Evolutionary conservation across 768 basidiomycete genomes (phyloP).

Genomic region (Stropharia rugosoannulata): DNA sequence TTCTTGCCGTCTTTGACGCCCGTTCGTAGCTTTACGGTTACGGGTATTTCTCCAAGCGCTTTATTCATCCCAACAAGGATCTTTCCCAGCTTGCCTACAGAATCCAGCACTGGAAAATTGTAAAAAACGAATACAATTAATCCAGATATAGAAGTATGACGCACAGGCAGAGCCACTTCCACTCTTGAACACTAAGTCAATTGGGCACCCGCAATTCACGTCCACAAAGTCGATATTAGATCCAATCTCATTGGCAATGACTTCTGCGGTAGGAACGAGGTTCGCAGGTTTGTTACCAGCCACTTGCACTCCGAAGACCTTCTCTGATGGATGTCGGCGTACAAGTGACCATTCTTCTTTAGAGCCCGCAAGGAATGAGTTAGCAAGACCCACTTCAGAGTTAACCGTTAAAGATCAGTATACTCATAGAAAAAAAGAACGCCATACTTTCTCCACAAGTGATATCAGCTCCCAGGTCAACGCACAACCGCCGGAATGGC

Average conservation of each 20-base stretch:
- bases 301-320: slow-evolving; percentile 87
- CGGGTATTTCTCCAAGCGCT: slow-evolving; percentile 86
- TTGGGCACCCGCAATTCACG: slow-evolving; percentile 96
- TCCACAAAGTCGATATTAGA: slow-evolving; percentile 86
- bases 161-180: slow-evolving; percentile 88
- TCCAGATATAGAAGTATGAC: slow-evolving; percentile 27
- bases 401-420: neutral
- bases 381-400: slow-evolving; percentile 84
- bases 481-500: slow-evolving; percentile 93
- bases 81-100: slow-evolving; percentile 78
- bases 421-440: neutral
- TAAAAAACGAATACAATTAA: neutral
- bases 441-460: slow-evolving; percentile 88
- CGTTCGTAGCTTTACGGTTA: slow-evolving; percentile 90
- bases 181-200: slow-evolving; percentile 90
- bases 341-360: slow-evolving; percentile 96
- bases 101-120: slow-evolving; percentile 67
- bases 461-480: slow-evolving; percentile 86
- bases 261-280: slow-evolving; percentile 80
- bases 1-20: slow-evolving; percentile 90
- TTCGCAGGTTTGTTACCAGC: slow-evolving; percentile 84
- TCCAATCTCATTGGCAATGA: slow-evolving; percentile 67
- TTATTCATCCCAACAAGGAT: slow-evolving; percentile 90
- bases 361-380: slow-evolving; percentile 84
- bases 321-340: slow-evolving; percentile 83